Evolutionary conservation across 2,329 filamentous ascomycete genomes (phyloP).

Genomic region (Macrophomina phaseolina): DNA sequence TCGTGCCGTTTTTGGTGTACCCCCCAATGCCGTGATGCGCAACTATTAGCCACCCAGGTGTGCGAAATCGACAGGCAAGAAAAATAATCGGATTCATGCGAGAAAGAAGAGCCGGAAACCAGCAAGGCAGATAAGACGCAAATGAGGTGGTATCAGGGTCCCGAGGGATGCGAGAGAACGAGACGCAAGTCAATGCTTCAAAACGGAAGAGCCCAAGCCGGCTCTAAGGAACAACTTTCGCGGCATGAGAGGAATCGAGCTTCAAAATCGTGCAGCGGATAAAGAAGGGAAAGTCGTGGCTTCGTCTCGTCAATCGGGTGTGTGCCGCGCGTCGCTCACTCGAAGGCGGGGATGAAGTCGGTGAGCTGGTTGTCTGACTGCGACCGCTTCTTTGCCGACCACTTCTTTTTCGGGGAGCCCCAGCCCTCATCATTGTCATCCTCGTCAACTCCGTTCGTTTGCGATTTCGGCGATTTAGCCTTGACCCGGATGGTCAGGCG

Average conservation of each 20-base stretch:
- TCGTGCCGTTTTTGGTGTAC: conserved; percentile 5
- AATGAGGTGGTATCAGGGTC: conserved; percentile 23
- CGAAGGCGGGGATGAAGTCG: conserved; percentile 24
- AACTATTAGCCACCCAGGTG: conserved; percentile 20
- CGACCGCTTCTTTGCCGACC: conserved; percentile 20
- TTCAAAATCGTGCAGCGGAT: conserved; percentile 16
- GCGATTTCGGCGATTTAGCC: conserved; percentile 18
- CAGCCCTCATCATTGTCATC: conserved; percentile 26
- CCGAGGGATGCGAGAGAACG: conserved; percentile 18
- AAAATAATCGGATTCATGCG: not conserved
- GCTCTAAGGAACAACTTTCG: conserved; percentile 22
- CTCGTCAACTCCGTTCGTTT: conserved; percentile 8
- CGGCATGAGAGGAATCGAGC: not conserved
- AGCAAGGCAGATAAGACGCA: conserved; percentile 20
- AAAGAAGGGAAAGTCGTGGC: conserved; percentile 24
- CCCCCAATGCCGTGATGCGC: conserved; percentile 24
- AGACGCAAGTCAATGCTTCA: conserved; percentile 24
- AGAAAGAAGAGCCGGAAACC: not conserved
- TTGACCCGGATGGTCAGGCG: conserved; percentile 25
- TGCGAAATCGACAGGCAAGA: not conserved
- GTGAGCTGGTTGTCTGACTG: conserved; percentile 23
- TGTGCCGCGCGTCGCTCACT: conserved; percentile 12
- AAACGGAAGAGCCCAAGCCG: conserved; percentile 15
- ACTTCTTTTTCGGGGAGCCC: conserved; percentile 26
- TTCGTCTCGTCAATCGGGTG: conserved; percentile 25